Evolutionary conservation across 345 rosid genomes (phyloP).

Genomic region (Populus tremula): DNA sequence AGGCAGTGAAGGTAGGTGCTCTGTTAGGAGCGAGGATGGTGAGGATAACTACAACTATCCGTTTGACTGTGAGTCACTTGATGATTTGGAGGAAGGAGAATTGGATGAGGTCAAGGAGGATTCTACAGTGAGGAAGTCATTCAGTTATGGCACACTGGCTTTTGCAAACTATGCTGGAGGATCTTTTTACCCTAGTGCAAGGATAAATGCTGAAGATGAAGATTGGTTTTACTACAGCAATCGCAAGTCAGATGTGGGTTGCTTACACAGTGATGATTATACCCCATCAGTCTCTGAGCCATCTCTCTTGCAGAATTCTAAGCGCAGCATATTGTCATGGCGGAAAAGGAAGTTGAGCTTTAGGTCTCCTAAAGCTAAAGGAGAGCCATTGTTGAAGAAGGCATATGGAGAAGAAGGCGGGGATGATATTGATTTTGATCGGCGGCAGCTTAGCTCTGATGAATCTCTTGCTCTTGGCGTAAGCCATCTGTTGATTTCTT

Average conservation of each 20-base stretch:
- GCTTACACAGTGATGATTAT: constrained; percentile 42
- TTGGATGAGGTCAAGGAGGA: constrained; percentile 70
- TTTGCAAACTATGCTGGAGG: constrained; percentile 74
- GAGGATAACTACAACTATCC: constrained; percentile 69
- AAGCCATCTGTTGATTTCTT: constrained; percentile 17
- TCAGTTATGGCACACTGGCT: constrained; percentile 81
- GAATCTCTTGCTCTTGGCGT: constrained; percentile 55
- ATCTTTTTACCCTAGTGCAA: constrained; percentile 48
- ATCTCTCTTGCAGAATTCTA: constrained; percentile 43
- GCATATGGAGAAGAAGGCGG: constrained; percentile 95
- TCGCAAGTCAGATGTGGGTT: constrained; percentile 64
- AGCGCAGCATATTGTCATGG: constrained; percentile 77
- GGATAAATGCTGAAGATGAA: constrained; percentile 51
- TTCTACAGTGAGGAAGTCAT: constrained; percentile 50
- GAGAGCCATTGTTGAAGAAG: constrained; percentile 89
- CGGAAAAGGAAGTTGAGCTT: constrained; percentile 89
- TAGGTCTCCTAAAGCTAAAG: constrained; percentile 77
- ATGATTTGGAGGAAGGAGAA: constrained; percentile 75
- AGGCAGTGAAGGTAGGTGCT: constrained; percentile 62
- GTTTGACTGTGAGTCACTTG: constrained; percentile 76
- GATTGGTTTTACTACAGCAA: constrained; percentile 83
- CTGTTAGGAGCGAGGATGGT: constrained; percentile 66
- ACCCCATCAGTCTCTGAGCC: constrained; percentile 46
- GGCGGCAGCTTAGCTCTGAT: constrained; percentile 87
- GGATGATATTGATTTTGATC: constrained; percentile 97